These are phyloP conservation scores for Lactifluus volemus DNA, from an alignment of 768 basidiomycete genomes.

Conservation along the genomic window DNA sequence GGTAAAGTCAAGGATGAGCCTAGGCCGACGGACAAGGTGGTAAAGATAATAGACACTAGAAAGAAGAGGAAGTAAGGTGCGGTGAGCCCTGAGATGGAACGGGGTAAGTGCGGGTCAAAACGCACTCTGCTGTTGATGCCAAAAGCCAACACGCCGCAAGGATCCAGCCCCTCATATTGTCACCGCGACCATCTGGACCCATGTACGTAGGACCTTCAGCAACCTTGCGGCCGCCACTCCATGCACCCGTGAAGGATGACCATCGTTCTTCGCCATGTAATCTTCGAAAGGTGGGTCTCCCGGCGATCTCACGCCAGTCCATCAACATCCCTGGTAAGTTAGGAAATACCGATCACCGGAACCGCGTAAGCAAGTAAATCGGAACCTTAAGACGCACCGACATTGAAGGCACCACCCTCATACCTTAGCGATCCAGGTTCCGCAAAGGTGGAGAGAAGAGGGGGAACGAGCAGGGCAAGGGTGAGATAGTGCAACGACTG, in stretches of 20 bases:
- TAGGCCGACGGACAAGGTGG: slow-evolving; percentile 80
- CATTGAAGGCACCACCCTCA: slow-evolving; percentile 73
- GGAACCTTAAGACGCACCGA: slow-evolving; percentile 42
- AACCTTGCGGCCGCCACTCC: slow-evolving; percentile 74
- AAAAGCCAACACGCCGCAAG: slow-evolving; percentile 81
- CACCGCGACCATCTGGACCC: slow-evolving; percentile 61
- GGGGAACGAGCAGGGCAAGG: slow-evolving; percentile 73
- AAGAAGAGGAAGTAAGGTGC: background rate
- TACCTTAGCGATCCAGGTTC: slow-evolving; percentile 59
- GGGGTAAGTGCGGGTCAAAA: slow-evolving; percentile 21
- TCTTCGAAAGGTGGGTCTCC: slow-evolving; percentile 64
- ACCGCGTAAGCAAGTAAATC: background rate
- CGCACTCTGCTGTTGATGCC: slow-evolving; percentile 80
- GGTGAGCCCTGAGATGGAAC: slow-evolving; percentile 8
- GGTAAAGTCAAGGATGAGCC: slow-evolving; percentile 91
- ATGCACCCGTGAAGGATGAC: slow-evolving; percentile 61
- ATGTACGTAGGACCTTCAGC: slow-evolving; percentile 46
- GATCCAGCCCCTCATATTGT: slow-evolving; percentile 83
- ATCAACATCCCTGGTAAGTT: slow-evolving; percentile 70
- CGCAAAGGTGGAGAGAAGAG: slow-evolving; percentile 66
- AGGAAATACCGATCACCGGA: slow-evolving; percentile 22
- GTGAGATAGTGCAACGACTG: slow-evolving; percentile 93
- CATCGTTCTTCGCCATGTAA: slow-evolving; percentile 56
- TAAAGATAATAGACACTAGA: slow-evolving; percentile 73
- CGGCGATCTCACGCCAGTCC: slow-evolving; percentile 97